Evolutionary conservation across 495 filamentous ascomycete genomes (phyloP).

Genomic region (Patellaria atrata): DNA sequence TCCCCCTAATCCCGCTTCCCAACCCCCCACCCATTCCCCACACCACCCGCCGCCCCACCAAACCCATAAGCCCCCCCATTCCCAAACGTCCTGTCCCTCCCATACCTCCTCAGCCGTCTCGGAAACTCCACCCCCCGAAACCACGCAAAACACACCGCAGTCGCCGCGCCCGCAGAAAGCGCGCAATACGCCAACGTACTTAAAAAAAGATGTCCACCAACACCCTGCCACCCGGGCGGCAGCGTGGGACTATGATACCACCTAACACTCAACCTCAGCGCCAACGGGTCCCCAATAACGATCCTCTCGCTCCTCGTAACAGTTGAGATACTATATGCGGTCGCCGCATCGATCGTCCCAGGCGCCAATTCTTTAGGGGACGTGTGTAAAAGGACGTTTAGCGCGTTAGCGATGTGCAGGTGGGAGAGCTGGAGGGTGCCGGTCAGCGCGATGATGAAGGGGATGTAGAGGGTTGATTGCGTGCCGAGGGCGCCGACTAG

Average conservation of each 20-base stretch:
- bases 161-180: conserved; percentile 41
- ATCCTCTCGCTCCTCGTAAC: conserved; percentile 43
- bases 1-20: conserved; percentile 15
- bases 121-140: conserved; percentile 52
- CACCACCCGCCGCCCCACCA: conserved; percentile 14
- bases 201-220: conserved; percentile 53
- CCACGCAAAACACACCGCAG: conserved; percentile 40
- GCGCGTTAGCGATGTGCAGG: conserved; percentile 73
- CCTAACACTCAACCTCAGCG: conserved; percentile 63
- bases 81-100: conserved; percentile 23
- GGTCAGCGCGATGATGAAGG: conserved; percentile 68
- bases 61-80: conserved; percentile 23
- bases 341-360: conserved; percentile 67
- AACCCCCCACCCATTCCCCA: conserved; percentile 24
- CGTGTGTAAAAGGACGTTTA: conserved; percentile 80
- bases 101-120: conserved; percentile 28
- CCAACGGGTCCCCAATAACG: conserved; percentile 74
- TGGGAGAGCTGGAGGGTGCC: conserved; percentile 82
- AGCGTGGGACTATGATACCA: conserved; percentile 70
- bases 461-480: conserved; percentile 39
- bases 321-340: conserved; percentile 72
- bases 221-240: conserved; percentile 39
- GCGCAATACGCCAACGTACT: conserved; percentile 51
- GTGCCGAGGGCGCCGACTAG: conserved; percentile 18
- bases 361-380: conserved; percentile 33